These are phyloP conservation scores for Schizochytrium sp. DNA, from an alignment of 108 stramenopile genomes.

Conservation along the genomic window DNA sequence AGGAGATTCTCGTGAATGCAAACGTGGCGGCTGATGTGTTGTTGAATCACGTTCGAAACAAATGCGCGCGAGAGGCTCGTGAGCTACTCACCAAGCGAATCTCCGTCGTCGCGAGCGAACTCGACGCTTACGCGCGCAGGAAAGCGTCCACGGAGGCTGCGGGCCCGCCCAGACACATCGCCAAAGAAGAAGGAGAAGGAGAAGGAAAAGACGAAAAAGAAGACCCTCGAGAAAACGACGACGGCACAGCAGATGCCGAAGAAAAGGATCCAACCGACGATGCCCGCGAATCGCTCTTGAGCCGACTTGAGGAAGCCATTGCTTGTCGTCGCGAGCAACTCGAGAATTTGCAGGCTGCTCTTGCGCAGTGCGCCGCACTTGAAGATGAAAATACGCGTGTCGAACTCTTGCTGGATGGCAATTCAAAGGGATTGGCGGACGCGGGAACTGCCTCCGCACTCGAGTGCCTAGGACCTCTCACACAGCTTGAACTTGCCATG, in stretches of 20 bases:
- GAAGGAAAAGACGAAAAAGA: background rate
- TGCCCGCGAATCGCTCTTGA: background rate
- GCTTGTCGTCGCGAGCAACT: background rate
- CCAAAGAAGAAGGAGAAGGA: background rate
- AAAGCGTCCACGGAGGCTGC: background rate
- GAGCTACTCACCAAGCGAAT: background rate
- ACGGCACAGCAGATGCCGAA: too few species aligned
- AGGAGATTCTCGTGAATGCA: background rate
- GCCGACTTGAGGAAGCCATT: background rate
- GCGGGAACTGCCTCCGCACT: background rate
- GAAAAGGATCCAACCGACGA: background rate
- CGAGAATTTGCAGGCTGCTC: background rate
- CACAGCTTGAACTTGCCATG: background rate
- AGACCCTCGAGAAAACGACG: background rate
- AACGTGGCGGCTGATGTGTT: background rate
- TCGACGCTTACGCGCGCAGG: background rate
- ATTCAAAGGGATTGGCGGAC: background rate
- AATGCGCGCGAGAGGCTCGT: background rate
- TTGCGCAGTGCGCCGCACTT: background rate
- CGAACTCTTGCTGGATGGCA: background rate
- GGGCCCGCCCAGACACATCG: background rate
- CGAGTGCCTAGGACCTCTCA: background rate
- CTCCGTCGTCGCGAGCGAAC: background rate
- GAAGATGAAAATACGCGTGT: background rate
- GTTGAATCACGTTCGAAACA: background rate